These are phyloP conservation scores for Micromonas commoda DNA, from an alignment of 139 green algal species.

Conservation along the genomic window DNA sequence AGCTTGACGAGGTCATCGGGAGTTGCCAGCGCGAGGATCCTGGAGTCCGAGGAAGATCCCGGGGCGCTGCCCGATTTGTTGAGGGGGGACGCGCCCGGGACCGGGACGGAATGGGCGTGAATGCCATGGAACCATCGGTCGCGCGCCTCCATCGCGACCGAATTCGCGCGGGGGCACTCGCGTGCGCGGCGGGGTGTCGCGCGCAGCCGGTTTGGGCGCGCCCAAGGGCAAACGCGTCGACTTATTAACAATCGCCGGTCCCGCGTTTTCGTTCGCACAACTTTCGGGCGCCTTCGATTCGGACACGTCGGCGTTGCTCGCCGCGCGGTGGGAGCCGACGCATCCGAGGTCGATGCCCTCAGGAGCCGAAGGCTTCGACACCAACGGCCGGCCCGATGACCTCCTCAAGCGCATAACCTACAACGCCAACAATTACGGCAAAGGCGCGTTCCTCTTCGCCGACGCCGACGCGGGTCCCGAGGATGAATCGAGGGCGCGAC, in stretches of 20 bases:
- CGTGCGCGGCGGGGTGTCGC: neutral
- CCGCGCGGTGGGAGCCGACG: no score
- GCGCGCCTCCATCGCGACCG: slow-evolving; percentile 1
- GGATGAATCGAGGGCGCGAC: no score
- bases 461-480: no score
- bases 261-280: neutral
- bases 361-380: no score
- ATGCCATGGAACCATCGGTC: slow-evolving; percentile 15
- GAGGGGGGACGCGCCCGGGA: neutral
- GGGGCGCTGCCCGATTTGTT: neutral
- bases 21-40: no score
- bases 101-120: neutral
- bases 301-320: neutral
- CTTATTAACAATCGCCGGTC: neutral
- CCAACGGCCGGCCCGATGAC: no score
- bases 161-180: neutral
- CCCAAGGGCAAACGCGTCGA: no score
- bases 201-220: neutral
- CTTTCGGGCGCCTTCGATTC: neutral
- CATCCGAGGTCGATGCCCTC: no score
- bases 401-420: no score
- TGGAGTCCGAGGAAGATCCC: no score
- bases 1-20: slow-evolving; percentile 4
- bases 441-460: no score
- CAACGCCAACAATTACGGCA: no score